Evolutionary conservation across 768 basidiomycete genomes (phyloP).

Genomic region (Tulasnella sp.): DNA sequence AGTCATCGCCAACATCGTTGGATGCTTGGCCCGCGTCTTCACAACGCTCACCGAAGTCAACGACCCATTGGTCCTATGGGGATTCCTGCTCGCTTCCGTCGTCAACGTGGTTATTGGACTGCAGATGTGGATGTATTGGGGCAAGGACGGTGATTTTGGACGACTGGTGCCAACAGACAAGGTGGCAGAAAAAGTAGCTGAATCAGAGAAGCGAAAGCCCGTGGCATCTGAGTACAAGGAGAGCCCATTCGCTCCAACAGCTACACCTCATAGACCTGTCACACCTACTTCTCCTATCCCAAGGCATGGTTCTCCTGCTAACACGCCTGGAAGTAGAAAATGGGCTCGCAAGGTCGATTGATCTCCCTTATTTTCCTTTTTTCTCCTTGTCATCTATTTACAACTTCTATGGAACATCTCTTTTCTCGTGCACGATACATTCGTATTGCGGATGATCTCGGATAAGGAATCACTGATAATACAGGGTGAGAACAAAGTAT

Average conservation of each 20-base stretch:
- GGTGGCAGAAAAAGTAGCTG: neutral
- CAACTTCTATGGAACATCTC: too few species aligned
- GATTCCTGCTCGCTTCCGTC: conserved; percentile 68
- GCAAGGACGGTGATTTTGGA: conserved; percentile 31
- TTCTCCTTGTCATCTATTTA: neutral
- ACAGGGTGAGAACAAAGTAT: neutral
- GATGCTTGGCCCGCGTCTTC: conserved; percentile 85
- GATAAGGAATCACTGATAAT: too few species aligned
- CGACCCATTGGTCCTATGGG: conserved; percentile 65
- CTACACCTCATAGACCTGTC: conserved; percentile 32
- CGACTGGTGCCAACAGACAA: conserved; percentile 20
- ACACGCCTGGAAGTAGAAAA: conserved; percentile 39
- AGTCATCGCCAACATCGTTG: conserved; percentile 72
- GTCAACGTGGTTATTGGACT: conserved; percentile 73
- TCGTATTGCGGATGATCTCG: too few species aligned
- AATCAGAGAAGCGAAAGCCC: too few species aligned
- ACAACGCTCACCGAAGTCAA: conserved; percentile 85
- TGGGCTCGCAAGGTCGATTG: conserved; percentile 61
- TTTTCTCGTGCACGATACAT: too few species aligned
- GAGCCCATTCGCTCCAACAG: neutral
- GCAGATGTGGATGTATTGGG: conserved; percentile 82
- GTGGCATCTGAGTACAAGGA: neutral
- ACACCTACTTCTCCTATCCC: conserved; percentile 25
- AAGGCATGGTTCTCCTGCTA: conserved; percentile 27
- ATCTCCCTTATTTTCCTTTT: conserved; percentile 3